A percentile compares a stretch with the other conserved stretches of the same genome.
Evolutionary conservation across 1,139 yeast genomes (phyloP).

Genomic region (Blastobotrys illinoisensis): DNA sequence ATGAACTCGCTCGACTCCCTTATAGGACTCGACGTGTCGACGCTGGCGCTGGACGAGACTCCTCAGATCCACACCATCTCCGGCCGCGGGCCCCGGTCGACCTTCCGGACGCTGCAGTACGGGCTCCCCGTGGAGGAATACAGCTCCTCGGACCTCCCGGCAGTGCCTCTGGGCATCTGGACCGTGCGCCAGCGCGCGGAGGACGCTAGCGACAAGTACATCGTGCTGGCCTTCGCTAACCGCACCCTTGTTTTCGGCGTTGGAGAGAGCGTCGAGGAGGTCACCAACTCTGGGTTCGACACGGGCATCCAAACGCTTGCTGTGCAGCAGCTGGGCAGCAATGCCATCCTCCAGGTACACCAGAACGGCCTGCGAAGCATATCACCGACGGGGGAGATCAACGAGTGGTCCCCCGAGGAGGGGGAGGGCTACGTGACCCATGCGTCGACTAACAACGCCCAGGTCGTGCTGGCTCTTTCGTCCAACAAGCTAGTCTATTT

Average conservation of each 20-base stretch:
- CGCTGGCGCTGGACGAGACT: slow-evolving; percentile 30
- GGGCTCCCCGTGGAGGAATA: slow-evolving; percentile 58
- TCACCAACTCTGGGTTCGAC: slow-evolving; percentile 57
- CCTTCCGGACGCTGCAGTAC: slow-evolving; percentile 49
- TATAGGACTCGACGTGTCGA: slow-evolving; percentile 43
- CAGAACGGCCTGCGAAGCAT: slow-evolving; percentile 62
- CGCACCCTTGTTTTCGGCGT: slow-evolving; percentile 71
- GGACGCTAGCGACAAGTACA: slow-evolving; percentile 53
- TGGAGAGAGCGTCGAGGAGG: slow-evolving; percentile 69
- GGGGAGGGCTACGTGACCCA: slow-evolving; percentile 53
- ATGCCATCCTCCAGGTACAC: slow-evolving; percentile 68
- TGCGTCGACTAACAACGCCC: slow-evolving; percentile 61
- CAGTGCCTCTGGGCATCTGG: slow-evolving; percentile 54
- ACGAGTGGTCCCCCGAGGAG: slow-evolving; percentile 83
- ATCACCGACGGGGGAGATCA: slow-evolving; percentile 39
- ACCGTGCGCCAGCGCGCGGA: slow-evolving; percentile 46
- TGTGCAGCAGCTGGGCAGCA: slow-evolving; percentile 62
- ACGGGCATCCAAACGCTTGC: slow-evolving; percentile 57
- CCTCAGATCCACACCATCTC: slow-evolving; percentile 38
- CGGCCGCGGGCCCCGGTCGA: slow-evolving; percentile 40
- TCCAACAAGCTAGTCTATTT: slow-evolving; percentile 76
- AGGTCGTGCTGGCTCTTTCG: slow-evolving; percentile 65
- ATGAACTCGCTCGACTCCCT: slow-evolving; percentile 56
- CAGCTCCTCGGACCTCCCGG: slow-evolving; percentile 70
- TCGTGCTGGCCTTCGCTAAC: slow-evolving; percentile 61